A percentile compares a stretch with the other conserved stretches of the same genome.
Conservation (phyloP, 2,329 filamentous ascomycete species). For the Trichophyton schoenleinii region DNA sequence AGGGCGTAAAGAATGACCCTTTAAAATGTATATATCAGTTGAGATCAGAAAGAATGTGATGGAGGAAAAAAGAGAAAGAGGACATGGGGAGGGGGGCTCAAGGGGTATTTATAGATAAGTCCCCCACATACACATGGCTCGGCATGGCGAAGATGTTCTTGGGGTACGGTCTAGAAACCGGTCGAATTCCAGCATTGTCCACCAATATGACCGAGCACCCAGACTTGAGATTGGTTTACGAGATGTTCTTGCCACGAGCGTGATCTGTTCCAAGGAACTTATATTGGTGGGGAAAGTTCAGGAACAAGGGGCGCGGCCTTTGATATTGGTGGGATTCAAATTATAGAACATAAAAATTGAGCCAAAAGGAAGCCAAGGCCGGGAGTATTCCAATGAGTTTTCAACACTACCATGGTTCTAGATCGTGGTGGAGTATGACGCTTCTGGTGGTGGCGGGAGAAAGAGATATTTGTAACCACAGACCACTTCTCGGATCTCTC, state of each 20-base stretch:
- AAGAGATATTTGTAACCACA: neutral
- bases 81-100: neutral
- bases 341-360: neutral
- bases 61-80: conserved; percentile 1
- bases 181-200: neutral
- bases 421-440: neutral
- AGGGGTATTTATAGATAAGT: conserved; percentile 14
- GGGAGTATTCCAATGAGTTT: neutral
- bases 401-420: neutral
- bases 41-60: conserved; percentile 7
- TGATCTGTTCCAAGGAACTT: neutral
- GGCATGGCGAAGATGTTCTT: neutral
- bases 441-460: neutral
- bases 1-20: conserved; percentile 8
- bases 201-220: conserved; percentile 1
- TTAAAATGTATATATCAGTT: neutral
- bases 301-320: neutral
- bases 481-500: neutral
- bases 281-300: neutral
- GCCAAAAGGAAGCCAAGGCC: neutral
- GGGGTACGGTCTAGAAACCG: neutral
- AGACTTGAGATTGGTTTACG: neutral
- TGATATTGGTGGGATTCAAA: neutral
- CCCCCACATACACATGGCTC: neutral
- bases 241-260: neutral